These are phyloP conservation scores for Shiraia sp. DNA, from an alignment of 2,329 filamentous ascomycete genomes.

Conservation along the genomic window DNA sequence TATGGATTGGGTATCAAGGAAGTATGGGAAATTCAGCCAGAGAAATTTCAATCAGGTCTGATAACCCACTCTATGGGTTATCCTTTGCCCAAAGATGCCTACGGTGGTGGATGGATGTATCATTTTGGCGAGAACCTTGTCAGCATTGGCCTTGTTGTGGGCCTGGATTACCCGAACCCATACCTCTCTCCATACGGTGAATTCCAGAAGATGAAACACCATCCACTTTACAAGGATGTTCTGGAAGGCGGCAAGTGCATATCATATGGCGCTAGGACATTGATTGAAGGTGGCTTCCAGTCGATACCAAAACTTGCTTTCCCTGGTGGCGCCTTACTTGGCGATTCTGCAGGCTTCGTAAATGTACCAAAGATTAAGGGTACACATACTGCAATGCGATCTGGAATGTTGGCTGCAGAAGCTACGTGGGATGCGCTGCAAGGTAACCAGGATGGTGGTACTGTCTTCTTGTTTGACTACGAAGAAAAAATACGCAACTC, in stretches of 20 bases:
- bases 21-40: slow-evolving; percentile 93
- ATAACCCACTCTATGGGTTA: slow-evolving; percentile 92
- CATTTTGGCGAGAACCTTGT: slow-evolving; percentile 98
- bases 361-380: slow-evolving; percentile 99
- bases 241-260: slow-evolving; percentile 98
- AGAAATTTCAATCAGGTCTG: slow-evolving; percentile 86
- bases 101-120: slow-evolving; percentile 99
- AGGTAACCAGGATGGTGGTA: slow-evolving; percentile 59
- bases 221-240: slow-evolving; percentile 83
- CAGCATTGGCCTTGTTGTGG: slow-evolving; percentile 86
- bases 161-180: slow-evolving; percentile 93
- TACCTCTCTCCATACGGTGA: slow-evolving; percentile 95
- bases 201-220: slow-evolving; percentile 98
- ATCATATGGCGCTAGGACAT: slow-evolving; percentile 87
- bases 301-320: slow-evolving; percentile 97
- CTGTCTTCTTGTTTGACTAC: slow-evolving; percentile 92
- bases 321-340: slow-evolving; percentile 91
- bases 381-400: slow-evolving; percentile 96
- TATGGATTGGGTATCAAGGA: slow-evolving; percentile 95
- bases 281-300: slow-evolving; percentile 95
- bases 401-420: slow-evolving; percentile 93
- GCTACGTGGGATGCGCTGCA: slow-evolving; percentile 79
- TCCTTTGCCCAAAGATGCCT: slow-evolving; percentile 83
- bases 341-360: slow-evolving; percentile 93
- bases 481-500: slow-evolving; percentile 86